Evolutionary conservation across 306 rosid species (phyloP), one percentile per base, ranked within the genome.

Genomic region (Hylodesmum podocarpum): DNA sequence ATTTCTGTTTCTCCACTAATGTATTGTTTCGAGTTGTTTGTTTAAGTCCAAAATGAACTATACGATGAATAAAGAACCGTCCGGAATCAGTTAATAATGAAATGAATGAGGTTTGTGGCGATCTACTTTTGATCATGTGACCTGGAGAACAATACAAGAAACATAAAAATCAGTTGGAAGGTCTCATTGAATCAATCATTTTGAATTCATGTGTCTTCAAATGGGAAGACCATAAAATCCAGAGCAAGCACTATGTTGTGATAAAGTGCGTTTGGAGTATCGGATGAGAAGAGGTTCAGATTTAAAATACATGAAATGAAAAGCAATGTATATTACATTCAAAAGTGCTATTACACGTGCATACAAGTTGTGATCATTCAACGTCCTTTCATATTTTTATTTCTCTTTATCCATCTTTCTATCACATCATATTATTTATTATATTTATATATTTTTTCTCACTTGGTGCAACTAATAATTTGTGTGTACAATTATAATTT

Each of bases 141-240:
- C 39, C 37, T 34, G 46, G 58, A 57, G 76, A 29, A n/a, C n/a
- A 55, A 72, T 29, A 9, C 59, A 49, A 55, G 28, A 64, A 62
- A 59, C 43, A 72, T 8, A 50, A 46, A 15, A 34, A 18, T 58
- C 31, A 33, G 31, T 65, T 70, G 31, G 25, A 53, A 73, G 71
- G 71, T 65, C 72, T n/a, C n/a, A 11, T 27, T 72, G 53, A 70
- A 55, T 59, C 78, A 68, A 81, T 54, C 77, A 70, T 75, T 78
- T 78, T 78, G 73, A 74, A 59, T 79, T 79, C 58, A 21, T 25
- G 62, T 54, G 88, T 81, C 79, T 73, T 78, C 19, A 57, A 47
- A 75, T 68, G 72, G 72, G 84, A 81, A 61, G 86, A 81, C 77
- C 86, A 81, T 28, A 65, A 51, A 84, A 63, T 64, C 76, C 65